Percentiles rank a stretch among this genome's conserved stretches.
Evolutionary conservation across 306 rosid genomes (phyloP).

Genomic region (Corylus avellana): DNA sequence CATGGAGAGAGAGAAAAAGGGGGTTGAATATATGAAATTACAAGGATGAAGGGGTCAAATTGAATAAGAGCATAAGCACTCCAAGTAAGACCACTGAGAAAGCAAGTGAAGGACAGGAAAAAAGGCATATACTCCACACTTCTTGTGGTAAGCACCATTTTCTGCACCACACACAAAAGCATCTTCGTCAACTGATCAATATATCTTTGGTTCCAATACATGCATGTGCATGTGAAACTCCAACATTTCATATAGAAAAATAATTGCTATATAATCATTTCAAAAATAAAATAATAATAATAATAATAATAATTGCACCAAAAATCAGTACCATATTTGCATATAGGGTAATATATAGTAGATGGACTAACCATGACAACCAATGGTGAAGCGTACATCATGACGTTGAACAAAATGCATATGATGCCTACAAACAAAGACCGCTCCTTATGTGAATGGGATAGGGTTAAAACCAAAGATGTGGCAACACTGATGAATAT

Average conservation of each 20-base stretch:
- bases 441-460: conserved; percentile 43
- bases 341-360: not conserved
- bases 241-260: not conserved
- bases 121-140: conserved; percentile 94
- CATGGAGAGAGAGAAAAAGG: not conserved
- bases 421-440: conserved; percentile 63
- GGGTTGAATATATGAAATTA: conserved; percentile 15
- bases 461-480: conserved; percentile 33
- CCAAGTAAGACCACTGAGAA: conserved; percentile 82
- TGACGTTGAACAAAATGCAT: conserved; percentile 63
- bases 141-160: conserved; percentile 23
- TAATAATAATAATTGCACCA: not conserved
- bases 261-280: too few relatives aligned
- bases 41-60: conserved; percentile 72
- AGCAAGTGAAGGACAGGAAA: conserved; percentile 61
- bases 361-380: conserved; percentile 57
- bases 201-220: too few relatives aligned
- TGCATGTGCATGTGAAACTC: too few relatives aligned
- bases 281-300: too few relatives aligned
- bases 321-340: not conserved
- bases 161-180: too few relatives aligned
- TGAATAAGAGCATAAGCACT: conserved; percentile 71
- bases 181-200: too few relatives aligned
- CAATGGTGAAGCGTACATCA: conserved; percentile 92
- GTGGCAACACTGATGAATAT: conserved; percentile 44